Evolutionary conservation across 768 basidiomycete species (phyloP).

Genomic region (Auriscalpium microsporum): DNA sequence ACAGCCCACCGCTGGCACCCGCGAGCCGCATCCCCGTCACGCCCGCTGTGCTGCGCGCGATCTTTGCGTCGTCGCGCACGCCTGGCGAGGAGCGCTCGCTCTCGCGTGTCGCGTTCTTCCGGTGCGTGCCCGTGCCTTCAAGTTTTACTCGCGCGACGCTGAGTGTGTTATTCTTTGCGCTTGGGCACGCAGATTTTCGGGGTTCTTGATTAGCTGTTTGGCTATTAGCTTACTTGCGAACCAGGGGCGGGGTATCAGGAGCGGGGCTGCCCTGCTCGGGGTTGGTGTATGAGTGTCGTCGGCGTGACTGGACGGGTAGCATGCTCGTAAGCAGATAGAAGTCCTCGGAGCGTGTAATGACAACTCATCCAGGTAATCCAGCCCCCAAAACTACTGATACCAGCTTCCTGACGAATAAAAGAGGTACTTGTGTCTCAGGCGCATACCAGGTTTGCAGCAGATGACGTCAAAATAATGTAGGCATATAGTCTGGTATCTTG

Average conservation of each 20-base stretch:
- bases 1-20: constrained; percentile 27
- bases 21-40: constrained; percentile 72
- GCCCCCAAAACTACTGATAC: too few relatives aligned
- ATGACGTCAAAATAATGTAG: too few relatives aligned
- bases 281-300: constrained; percentile 32
- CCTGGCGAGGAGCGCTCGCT: constrained; percentile 76
- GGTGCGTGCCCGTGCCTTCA: constrained; percentile 35
- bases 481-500: too few relatives aligned
- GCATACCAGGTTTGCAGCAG: too few relatives aligned
- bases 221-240: constrained; percentile 71
- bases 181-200: constrained; percentile 51
- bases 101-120: constrained; percentile 80
- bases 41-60: constrained; percentile 71
- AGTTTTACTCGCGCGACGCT: background rate
- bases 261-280: constrained; percentile 58
- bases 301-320: too few relatives aligned
- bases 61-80: constrained; percentile 80
- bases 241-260: constrained; percentile 58
- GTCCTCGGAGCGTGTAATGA: background rate
- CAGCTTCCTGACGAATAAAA: too few relatives aligned
- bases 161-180: background rate
- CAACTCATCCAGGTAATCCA: too few relatives aligned
- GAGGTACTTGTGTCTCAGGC: too few relatives aligned
- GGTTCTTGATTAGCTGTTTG: constrained; percentile 75
- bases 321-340: background rate